These are phyloP conservation scores for Candida hispaniensis DNA, from an alignment of 805 yeast species.

Conservation along the genomic window DNA sequence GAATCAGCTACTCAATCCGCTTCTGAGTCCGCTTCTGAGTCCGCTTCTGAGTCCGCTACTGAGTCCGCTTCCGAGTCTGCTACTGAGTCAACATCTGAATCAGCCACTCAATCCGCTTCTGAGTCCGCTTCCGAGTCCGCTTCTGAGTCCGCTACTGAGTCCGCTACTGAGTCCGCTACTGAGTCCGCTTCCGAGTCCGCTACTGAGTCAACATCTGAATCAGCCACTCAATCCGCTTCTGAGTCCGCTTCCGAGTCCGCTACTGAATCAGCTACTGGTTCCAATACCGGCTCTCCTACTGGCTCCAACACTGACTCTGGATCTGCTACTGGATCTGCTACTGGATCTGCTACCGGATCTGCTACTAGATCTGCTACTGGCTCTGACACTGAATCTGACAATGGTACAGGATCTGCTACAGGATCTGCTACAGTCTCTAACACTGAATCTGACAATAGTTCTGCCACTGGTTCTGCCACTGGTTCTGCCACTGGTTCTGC, in stretches of 20 bases:
- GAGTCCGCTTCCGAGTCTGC: neutral
- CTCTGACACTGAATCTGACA: conserved; percentile 2
- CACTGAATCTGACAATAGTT: conserved; percentile 2
- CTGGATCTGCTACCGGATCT: neutral
- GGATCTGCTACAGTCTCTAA: conserved; percentile 2
- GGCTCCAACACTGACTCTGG: neutral
- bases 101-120: neutral
- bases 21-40: neutral
- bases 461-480: neutral
- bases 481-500: conserved; percentile 1
- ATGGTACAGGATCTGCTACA: conserved; percentile 2
- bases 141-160: neutral
- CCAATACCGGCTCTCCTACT: neutral
- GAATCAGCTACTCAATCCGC: neutral
- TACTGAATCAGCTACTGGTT: neutral
- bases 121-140: neutral
- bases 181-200: neutral
- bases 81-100: neutral
- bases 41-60: neutral
- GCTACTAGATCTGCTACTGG: conserved; percentile 1
- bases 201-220: neutral
- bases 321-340: neutral
- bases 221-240: neutral
- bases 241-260: neutral
- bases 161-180: neutral